Conservation (phyloP, 768 basidiomycete genomes). For the Dendrothele bispora region DNA sequence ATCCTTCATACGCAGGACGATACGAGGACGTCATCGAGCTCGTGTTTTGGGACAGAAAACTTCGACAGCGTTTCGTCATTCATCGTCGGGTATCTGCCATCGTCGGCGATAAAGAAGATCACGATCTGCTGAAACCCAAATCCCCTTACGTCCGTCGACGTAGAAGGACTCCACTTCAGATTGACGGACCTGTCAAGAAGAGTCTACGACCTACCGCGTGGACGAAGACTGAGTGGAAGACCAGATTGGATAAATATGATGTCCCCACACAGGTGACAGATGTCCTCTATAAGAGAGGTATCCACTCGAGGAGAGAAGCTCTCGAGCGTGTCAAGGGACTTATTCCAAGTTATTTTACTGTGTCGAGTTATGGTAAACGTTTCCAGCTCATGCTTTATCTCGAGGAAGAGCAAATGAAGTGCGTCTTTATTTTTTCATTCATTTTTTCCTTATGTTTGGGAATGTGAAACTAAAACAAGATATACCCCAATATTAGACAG, state of each 20-base stretch:
- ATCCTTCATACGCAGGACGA: conserved; percentile 32
- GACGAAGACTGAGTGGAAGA: conserved; percentile 36
- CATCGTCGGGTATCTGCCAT: conserved; percentile 41
- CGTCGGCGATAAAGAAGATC: conserved; percentile 45
- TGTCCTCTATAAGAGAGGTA: conserved; percentile 25
- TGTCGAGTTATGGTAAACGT: conserved; percentile 39
- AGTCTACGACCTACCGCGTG: conserved; percentile 39
- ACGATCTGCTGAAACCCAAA: conserved; percentile 43
- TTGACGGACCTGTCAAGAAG: conserved; percentile 30
- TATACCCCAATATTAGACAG: no score
- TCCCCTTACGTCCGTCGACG: conserved; percentile 46
- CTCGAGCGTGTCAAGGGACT: conserved; percentile 27
- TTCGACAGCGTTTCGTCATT: conserved; percentile 48
- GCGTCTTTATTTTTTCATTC: conserved; percentile 7
- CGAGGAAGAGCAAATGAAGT: conserved; percentile 52
- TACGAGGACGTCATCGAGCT: conserved; percentile 57
- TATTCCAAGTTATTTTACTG: conserved; percentile 35
- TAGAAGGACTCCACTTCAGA: conserved; percentile 21
- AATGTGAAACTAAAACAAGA: no score
- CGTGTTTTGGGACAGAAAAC: conserved; percentile 44
- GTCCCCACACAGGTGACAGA: conserved; percentile 31
- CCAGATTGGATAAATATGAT: conserved; percentile 28
- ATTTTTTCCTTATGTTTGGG: conserved; percentile 10
- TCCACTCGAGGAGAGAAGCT: conserved; percentile 13
- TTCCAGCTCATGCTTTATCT: conserved; percentile 48